These are phyloP conservation scores for Lodderomyces pseudojiufengensis DNA, from an alignment of 1,139 yeast genomes.

Conservation along the genomic window DNA sequence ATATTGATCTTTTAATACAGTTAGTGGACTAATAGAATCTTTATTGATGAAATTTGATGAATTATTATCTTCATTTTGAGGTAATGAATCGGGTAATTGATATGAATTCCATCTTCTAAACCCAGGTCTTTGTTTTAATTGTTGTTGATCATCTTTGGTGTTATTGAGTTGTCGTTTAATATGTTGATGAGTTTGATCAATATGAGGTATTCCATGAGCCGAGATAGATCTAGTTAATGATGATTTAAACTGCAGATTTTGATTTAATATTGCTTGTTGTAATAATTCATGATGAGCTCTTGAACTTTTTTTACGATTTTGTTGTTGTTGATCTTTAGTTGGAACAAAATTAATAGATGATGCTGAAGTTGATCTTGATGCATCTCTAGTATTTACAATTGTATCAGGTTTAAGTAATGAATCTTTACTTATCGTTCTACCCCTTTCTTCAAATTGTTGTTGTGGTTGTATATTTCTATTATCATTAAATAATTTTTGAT, in stretches of 20 bases:
- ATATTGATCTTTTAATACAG: slow-evolving; percentile 28
- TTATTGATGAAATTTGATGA: not conserved
- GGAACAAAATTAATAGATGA: too few species aligned
- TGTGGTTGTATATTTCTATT: too few species aligned
- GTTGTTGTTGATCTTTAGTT: not conserved
- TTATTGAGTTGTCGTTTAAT: too few species aligned
- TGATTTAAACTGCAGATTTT: slow-evolving; percentile 6
- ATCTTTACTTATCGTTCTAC: slow-evolving; percentile 5
- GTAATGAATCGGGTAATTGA: slow-evolving; percentile 6
- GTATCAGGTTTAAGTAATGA: not conserved
- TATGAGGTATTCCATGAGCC: slow-evolving; percentile 4
- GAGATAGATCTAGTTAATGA: slow-evolving; percentile 11
- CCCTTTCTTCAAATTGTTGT: slow-evolving; percentile 4
- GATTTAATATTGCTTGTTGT: slow-evolving; percentile 1
- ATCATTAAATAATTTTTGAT: too few species aligned
- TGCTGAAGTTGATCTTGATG: slow-evolving; percentile 3
- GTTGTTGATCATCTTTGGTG: slow-evolving; percentile 5
- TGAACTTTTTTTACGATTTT: too few species aligned
- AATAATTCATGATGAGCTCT: too few species aligned
- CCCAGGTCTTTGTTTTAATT: slow-evolving; percentile 14
- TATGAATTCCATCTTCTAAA: slow-evolving; percentile 25
- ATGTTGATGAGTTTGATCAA: not conserved
- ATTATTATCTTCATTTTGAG: too few species aligned
- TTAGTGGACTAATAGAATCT: slow-evolving; percentile 26
- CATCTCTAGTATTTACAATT: not conserved